Evolutionary conservation across 768 basidiomycete species (phyloP), one percentile per base, ranked within the genome.

Genomic region (Dacryopinax spathularia): DNA sequence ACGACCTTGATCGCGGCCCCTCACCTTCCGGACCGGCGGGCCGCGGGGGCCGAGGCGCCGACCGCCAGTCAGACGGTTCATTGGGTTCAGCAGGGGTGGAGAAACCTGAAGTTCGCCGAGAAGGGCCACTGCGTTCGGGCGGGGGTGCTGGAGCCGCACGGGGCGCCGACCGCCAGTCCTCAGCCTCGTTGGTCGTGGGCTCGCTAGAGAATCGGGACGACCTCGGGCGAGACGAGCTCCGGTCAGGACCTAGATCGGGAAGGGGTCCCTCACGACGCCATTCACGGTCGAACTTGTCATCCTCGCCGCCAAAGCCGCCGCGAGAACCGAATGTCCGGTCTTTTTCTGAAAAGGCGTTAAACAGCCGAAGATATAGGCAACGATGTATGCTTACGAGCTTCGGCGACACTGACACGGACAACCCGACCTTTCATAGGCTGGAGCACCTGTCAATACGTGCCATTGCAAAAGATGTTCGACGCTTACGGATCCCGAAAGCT

Each of bases 361-460:
- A 56, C 7, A 56, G 31, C 27, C 56, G 33, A 33, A 61, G 33
- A 39, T 16, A 29, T 4, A 33, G 34, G n/a, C 25, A 34, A 18
- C 22, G 56, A 39, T 27, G 63, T 34, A 35, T 16, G 83, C 90
- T 80, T 73, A 95, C 92, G 91, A 68, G 94, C 87, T 72, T 98
- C 96, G 9, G 96, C 96, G 56, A 99, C 96, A 73, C 87, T 92
- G 65, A 97, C 86, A 64, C 96, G 83, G 66, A 99, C 78, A 20
- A 80, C 83, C 64, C 96, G 82, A 25, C 91, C 89, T 22, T 85
- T 83, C 56, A 98, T 79, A 67, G 73, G 78, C 85, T 92, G 66
- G 20, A 10, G 34, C 29, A 44, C 36, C 48, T 2, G 60, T 36
- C 22, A 22, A 37, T 27, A 43, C 33, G 18, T 15, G 20, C 13